Base-by-base conservation (phyloP, 2,329 filamentous ascomycete genomes). In the Neonectria faginata region DNA sequence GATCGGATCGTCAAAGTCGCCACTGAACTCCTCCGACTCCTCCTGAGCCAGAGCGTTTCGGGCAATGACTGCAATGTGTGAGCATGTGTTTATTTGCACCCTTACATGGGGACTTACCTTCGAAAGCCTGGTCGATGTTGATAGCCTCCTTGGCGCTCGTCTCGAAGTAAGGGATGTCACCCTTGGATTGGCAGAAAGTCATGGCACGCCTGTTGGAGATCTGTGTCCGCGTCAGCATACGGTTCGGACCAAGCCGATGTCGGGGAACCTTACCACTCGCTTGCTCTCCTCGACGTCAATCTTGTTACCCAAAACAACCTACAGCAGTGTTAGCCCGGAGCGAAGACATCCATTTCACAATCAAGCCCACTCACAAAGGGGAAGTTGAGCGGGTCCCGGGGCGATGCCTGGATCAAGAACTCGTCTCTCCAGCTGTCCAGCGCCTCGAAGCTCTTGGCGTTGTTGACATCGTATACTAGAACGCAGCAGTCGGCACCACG, bases 281-380 rank as follows among this genome's bases (percentile, higher is more conserved):
- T 97, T 97, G 85, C 91, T 97, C 83, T 98, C 96, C 79, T 97
- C 96, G 50, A 97, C 91, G 83, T 99, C 96, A 75, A 99, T 97
- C 87, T 99, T 99, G 87, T 99, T 99, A 62, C 96, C 96, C 64
- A 99, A 88, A 42, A 99, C 96, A 65, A 97, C 92, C 92, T 95
- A 72, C 31, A 62, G 22, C 36, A 6, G 44, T 36, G 64, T 79
- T 57, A 78, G 71, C 36, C 53, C 16, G 44, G 9, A 14, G 8
- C 31, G n/a, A 20, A 14, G 31, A 25, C 4, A 7, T 25, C 31
- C n/a, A 16, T 3, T 5, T 12, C 6, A 5, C 31, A 42, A 0
- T 8, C 11, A n/a, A n/a, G n/a, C 11, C 3, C 47, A 83, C 91
- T 80, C 82, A 97, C 96, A 78, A 99, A 99, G 54, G 96, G 96